A percentile compares a stretch with the other conserved stretches of the same genome.
phyloP scores from a whole-genome alignment of 139 green algal genomes.

The Trebouxia sp. region DNA sequence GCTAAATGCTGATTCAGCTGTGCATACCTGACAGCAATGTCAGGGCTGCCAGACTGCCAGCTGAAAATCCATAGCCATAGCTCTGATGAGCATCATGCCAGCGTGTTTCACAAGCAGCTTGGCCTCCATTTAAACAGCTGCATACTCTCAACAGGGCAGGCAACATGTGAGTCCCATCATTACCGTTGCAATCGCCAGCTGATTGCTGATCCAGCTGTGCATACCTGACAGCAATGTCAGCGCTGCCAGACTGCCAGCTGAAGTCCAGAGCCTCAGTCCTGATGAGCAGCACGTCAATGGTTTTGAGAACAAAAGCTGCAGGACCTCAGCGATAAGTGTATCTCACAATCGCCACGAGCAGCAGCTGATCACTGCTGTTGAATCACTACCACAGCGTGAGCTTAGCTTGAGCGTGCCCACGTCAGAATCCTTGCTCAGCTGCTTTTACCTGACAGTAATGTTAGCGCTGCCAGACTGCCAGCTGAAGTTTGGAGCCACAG shows the following conservation, averaged over 20 bases:
- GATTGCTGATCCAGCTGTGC: not conserved
- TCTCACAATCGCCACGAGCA: too few relatives aligned
- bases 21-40: conserved; percentile 56
- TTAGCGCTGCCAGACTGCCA: conserved; percentile 76
- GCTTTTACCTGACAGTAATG: conserved; percentile 52
- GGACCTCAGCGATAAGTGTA: too few relatives aligned
- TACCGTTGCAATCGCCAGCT: not conserved
- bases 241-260: conserved; percentile 71
- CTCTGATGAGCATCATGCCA: conserved; percentile 79
- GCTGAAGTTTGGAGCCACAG: conserved; percentile 61
- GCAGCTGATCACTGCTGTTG: too few relatives aligned
- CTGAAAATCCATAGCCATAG: conserved; percentile 66
- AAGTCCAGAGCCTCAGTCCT: conserved; percentile 63
- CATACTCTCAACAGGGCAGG: too few relatives aligned
- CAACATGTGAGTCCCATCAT: not conserved
- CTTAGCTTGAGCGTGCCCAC: not conserved
- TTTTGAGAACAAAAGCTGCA: conserved; percentile 56
- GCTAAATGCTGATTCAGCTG: not conserved
- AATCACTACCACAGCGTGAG: not conserved
- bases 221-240: conserved; percentile 62
- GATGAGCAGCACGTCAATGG: conserved; percentile 82
- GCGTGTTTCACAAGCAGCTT: conserved; percentile 67
- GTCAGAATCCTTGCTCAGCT: not conserved
- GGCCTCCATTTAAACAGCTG: too few relatives aligned
- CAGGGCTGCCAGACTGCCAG: conserved; percentile 74